Conservation (phyloP, 2,329 filamentous ascomycete species). For the Lecanicillium sp. region DNA sequence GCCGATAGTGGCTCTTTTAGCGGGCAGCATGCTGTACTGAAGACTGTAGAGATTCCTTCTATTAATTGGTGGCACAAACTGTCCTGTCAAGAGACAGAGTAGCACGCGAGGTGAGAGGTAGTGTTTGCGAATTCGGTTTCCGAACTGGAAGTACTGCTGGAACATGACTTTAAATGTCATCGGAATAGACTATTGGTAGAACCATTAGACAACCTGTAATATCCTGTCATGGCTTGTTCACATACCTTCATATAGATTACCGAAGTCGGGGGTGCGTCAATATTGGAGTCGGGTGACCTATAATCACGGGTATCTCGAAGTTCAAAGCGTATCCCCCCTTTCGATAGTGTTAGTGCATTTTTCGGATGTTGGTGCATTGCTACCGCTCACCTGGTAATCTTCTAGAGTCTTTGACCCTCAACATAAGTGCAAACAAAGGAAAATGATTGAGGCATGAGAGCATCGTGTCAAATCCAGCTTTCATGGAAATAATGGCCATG, state of each 20-base stretch:
- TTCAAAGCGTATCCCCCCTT: slow-evolving; percentile 73
- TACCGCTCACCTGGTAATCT: slow-evolving; percentile 64
- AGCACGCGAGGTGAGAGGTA: slow-evolving; percentile 87
- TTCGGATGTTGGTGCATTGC: accelerated
- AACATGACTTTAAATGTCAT: slow-evolving; percentile 92
- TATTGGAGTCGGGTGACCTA: slow-evolving; percentile 30
- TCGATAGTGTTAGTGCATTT: slow-evolving; percentile 7
- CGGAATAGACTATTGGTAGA: slow-evolving; percentile 61
- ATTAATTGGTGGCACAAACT: slow-evolving; percentile 91
- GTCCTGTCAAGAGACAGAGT: slow-evolving; percentile 78
- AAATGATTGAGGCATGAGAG: slow-evolving; percentile 96
- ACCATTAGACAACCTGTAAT: slow-evolving; percentile 2
- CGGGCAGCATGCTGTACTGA: slow-evolving; percentile 96
- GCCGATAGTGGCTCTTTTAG: slow-evolving; percentile 65
- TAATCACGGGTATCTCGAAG: slow-evolving; percentile 62
- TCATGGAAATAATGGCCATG: slow-evolving; percentile 90
- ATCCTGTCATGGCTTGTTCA: background rate
- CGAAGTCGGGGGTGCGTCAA: slow-evolving; percentile 55
- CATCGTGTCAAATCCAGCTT: slow-evolving; percentile 83
- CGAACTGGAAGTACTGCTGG: slow-evolving; percentile 93
- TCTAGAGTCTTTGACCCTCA: slow-evolving; percentile 85
- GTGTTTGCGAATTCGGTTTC: slow-evolving; percentile 84
- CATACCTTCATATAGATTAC: slow-evolving; percentile 78
- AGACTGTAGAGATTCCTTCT: slow-evolving; percentile 90
- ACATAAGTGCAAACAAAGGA: slow-evolving; percentile 92